Evolutionary conservation across 768 basidiomycete genomes (phyloP), one percentile per base, ranked within the genome.

Genomic region (Macrolepiota dolichaula): DNA sequence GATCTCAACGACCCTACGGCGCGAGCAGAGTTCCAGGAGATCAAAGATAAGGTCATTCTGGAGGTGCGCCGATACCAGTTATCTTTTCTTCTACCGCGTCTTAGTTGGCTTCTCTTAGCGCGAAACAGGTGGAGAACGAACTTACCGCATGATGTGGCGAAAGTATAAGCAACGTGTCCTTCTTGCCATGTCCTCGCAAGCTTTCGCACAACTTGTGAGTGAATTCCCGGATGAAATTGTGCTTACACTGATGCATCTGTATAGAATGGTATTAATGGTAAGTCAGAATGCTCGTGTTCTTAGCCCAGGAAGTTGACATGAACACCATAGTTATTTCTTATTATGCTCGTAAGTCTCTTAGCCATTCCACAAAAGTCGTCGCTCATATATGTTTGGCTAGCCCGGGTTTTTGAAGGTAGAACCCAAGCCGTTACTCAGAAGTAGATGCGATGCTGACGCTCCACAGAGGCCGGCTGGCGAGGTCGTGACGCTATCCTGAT

Each of bases 161-260:
- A 80, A 81, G 64, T 96, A 96, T 70, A 87, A 87, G 67, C 85
- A 86, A n/a, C 79, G 94, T 22, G 92, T 96, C 4, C 71, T 96
- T 62, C 83, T 96, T 44, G 94, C 94, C 12, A 94, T 94, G 90
- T 90, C 88, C n/a, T 91, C 91, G 56, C 94, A 96, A 70, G 89
- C 90, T 25, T 95, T 95, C 71, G 94, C 94, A 36, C 94, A 96
- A 70, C 77, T 96, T 66, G 92, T 92, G 65, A 63, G 91, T 77
- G 1, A 22, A 64, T 42, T 59, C 7, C 51, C 1, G 13, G 22
- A 11, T 44, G 32, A 42, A 52, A 13, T 22, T 12, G 19, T 22
- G 51, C 37, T 22, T 10, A 27, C 53, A 27, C 22, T 47, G 7
- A 47, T 24, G 57, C 3, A 12, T 13, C 4, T 36, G 6, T 27